Evolutionary conservation across 1,139 yeast species (phyloP).

Genomic region (Blastobotrys persicus): DNA sequence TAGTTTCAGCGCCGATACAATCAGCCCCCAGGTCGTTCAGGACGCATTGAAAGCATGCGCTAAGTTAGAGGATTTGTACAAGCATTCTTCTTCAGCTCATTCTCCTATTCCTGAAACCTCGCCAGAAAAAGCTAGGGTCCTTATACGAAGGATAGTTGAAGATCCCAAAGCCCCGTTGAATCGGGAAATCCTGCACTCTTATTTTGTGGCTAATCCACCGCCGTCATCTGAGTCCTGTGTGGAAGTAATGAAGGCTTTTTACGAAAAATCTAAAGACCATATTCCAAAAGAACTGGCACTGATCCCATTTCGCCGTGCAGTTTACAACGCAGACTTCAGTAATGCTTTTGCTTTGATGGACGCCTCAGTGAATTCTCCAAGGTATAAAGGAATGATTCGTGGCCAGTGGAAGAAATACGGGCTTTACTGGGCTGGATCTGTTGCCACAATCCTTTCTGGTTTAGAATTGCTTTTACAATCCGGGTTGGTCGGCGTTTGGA

Average conservation of each 20-base stretch:
- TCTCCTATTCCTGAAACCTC: slow-evolving; percentile 24
- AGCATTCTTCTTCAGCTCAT: slow-evolving; percentile 22
- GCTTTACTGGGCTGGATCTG: slow-evolving; percentile 37
- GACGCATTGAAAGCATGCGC: slow-evolving; percentile 25
- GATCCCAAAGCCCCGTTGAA: slow-evolving; percentile 20
- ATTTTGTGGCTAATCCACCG: slow-evolving; percentile 26
- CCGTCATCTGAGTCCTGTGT: slow-evolving; percentile 29
- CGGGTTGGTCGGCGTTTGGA: slow-evolving; percentile 44
- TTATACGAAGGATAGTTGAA: slow-evolving; percentile 24
- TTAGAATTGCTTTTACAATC: slow-evolving; percentile 34
- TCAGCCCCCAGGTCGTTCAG: slow-evolving; percentile 7
- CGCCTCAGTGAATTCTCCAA: slow-evolving; percentile 54
- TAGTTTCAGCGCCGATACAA: background rate
- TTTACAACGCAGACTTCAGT: slow-evolving; percentile 58
- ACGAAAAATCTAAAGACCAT: slow-evolving; percentile 19
- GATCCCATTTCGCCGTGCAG: slow-evolving; percentile 59
- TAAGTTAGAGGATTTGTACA: slow-evolving; percentile 20
- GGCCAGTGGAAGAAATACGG: slow-evolving; percentile 28
- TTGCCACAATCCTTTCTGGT: slow-evolving; percentile 35
- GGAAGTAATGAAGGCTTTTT: slow-evolving; percentile 26
- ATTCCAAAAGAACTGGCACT: slow-evolving; percentile 51
- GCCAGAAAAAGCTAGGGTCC: slow-evolving; percentile 21
- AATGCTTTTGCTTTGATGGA: slow-evolving; percentile 60
- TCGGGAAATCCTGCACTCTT: slow-evolving; percentile 24
- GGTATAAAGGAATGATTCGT: slow-evolving; percentile 23